Base-by-base conservation (phyloP, 2,329 filamentous ascomycete species). In the Neocatenulostroma microsporum region DNA sequence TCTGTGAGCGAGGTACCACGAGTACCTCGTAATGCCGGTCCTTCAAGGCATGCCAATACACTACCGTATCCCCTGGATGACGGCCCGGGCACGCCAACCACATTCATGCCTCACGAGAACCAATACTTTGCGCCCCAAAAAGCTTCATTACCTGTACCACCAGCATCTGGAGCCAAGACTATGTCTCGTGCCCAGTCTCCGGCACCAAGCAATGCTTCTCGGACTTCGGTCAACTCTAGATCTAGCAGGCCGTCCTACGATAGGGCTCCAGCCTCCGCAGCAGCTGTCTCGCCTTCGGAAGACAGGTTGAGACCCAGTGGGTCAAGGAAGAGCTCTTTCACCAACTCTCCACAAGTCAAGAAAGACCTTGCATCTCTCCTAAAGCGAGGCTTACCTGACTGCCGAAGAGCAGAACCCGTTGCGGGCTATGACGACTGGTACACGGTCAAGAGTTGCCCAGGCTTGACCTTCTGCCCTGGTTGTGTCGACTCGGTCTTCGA, bases 391-490 rank as follows among this genome's bases (percentile, higher is more conserved):
- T 30, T 88, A 11, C 76, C 82, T 3, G 70, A 78, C 3, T 94
- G 88, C 50, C 80, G 80, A 5, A 73, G 84, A 42, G 75, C 72
- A 25, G 64, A 70, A 4, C 74, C 76, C 9, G 72, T 76, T 10
- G 64, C 73, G 8, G 78, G 79, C 2, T 72, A 79, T 42, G 68
- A 80, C 44, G 85, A 91, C 52, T 95, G 88, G 84, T 78, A 87
- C 43, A 88, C 81, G 0, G 68, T 95, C 4, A 76, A 76, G 3
- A 75, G 77, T 11, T 74, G 79, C 42, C 73, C 78, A 10, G 74
- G 75, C 41, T 82, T 95, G 49, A 77, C 84, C 44, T 81, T 95
- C 30, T 95, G 89, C 50, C 84, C 85, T 0, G 76, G 74, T 10
- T 96, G 89, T 62, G 86, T 84, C 57, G 69, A 73, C 3, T 70